Evolutionary conservation across 1,284 basidiomycete species (phyloP).

Genomic region (Trichosporon inkin): DNA sequence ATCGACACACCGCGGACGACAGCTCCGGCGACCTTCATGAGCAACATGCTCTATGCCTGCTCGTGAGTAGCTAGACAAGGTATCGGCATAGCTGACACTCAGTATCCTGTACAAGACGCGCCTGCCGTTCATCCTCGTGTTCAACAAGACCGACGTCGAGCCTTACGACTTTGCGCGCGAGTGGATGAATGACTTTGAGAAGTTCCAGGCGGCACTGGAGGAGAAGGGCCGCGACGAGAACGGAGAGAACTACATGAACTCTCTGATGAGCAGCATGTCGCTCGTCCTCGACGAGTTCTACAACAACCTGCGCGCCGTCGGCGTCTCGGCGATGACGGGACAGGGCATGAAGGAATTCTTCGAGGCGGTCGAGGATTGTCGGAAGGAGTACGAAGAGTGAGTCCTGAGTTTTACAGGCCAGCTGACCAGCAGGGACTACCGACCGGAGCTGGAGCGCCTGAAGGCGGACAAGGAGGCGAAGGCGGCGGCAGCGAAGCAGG

Average conservation of each 20-base stretch:
- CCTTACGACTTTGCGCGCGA: constrained; percentile 86
- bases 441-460: constrained; percentile 79
- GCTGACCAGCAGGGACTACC: constrained; percentile 65
- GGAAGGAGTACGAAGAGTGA: constrained; percentile 82
- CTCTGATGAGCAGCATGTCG: constrained; percentile 98
- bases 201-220: constrained; percentile 59
- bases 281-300: constrained; percentile 98
- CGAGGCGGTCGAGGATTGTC: constrained; percentile 78
- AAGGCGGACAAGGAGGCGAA: constrained; percentile 55
- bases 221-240: constrained; percentile 63
- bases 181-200: constrained; percentile 98
- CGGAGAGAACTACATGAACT: constrained; percentile 97
- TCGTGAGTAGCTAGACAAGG: constrained; percentile 58
- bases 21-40: constrained; percentile 98
- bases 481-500: constrained; percentile 63
- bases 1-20: constrained; percentile 95
- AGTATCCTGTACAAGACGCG: constrained; percentile 99
- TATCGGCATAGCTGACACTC: background rate
- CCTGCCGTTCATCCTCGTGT: constrained; percentile 93
- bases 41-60: constrained; percentile 99
- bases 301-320: constrained; percentile 89
- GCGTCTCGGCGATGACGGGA: constrained; percentile 93
- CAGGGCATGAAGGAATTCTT: constrained; percentile 88
- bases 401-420: constrained; percentile 27
- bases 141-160: constrained; percentile 94